Conservation (phyloP, 352 stramenopile genomes). For the Halophytophthora batemanensis region DNA sequence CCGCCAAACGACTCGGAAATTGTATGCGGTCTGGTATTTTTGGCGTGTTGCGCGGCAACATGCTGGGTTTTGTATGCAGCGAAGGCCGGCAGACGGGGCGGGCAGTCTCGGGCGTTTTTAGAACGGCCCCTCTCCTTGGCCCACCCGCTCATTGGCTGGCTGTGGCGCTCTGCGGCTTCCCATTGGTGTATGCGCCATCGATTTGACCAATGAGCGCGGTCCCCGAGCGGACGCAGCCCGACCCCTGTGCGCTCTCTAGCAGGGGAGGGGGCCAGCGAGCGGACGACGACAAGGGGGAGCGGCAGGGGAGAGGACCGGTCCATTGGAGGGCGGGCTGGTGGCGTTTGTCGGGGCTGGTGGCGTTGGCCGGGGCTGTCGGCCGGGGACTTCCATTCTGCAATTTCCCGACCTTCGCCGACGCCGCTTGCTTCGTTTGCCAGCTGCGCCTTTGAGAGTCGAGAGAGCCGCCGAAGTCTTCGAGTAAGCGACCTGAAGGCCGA, state of each 20-base stretch:
- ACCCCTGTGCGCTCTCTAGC: too few relatives aligned
- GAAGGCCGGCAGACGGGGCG: neutral
- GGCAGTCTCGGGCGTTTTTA: too few relatives aligned
- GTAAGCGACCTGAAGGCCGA: too few relatives aligned
- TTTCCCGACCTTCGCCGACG: slow-evolving; percentile 50
- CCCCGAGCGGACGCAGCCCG: too few relatives aligned
- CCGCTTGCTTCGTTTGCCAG: slow-evolving; percentile 9
- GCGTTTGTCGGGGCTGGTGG: slow-evolving; percentile 5
- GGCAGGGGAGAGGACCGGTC: neutral
- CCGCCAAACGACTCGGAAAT: too few relatives aligned
- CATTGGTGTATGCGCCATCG: too few relatives aligned
- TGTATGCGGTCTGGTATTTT: neutral
- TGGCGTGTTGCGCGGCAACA: neutral
- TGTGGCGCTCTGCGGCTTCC: too few relatives aligned
- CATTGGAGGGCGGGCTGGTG: slow-evolving; percentile 14
- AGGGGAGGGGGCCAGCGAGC: too few relatives aligned
- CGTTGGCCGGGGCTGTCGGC: neutral
- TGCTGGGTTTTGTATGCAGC: neutral
- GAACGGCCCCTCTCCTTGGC: too few relatives aligned
- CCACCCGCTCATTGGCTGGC: too few relatives aligned
- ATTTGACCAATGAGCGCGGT: too few relatives aligned
- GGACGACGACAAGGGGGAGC: too few relatives aligned
- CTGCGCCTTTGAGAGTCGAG: neutral
- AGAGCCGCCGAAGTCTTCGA: slow-evolving; percentile 14
- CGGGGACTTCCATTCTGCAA: slow-evolving; percentile 55